Conservation (phyloP, 345 rosid genomes). For the Turritis glabra region DNA sequence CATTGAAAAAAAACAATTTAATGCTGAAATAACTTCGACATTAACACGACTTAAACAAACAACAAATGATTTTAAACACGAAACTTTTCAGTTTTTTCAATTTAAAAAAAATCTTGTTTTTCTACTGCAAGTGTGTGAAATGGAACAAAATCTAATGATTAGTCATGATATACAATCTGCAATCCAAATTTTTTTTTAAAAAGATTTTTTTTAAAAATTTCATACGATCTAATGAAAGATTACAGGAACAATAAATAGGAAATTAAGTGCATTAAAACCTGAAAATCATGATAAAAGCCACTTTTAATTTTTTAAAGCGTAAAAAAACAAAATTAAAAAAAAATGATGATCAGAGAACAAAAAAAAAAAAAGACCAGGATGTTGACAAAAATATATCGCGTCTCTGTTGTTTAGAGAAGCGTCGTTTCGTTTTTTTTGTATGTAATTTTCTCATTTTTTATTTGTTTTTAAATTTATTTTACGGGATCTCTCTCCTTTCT, state of each 20-base stretch:
- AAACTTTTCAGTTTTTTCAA: no score
- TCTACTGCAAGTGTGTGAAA: not conserved
- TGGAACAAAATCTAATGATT: not conserved
- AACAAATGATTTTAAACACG: no score
- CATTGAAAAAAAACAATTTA: no score
- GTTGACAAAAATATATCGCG: conserved; percentile 81
- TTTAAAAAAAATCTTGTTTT: no score
- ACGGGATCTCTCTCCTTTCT: conserved; percentile 67
- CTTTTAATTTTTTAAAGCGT: conserved; percentile 1
- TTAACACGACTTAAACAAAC: not conserved
- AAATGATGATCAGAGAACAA: no score
- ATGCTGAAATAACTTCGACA: not conserved
- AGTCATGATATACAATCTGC: not conserved
- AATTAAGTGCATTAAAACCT: not conserved
- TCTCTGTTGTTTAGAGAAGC: conserved; percentile 87
- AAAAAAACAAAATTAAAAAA: no score
- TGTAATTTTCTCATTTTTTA: not conserved
- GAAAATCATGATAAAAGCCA: not conserved
- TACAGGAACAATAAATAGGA: not conserved
- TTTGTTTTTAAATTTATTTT: no score
- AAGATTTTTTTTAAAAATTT: no score
- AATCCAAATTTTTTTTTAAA: no score
- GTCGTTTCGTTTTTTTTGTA: conserved; percentile 46
- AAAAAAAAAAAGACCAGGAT: conserved; percentile 56
- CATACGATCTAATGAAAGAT: not conserved